These are phyloP conservation scores for Malus hybrid DNA, from an alignment of 331 rosid genomes.

Conservation along the genomic window DNA sequence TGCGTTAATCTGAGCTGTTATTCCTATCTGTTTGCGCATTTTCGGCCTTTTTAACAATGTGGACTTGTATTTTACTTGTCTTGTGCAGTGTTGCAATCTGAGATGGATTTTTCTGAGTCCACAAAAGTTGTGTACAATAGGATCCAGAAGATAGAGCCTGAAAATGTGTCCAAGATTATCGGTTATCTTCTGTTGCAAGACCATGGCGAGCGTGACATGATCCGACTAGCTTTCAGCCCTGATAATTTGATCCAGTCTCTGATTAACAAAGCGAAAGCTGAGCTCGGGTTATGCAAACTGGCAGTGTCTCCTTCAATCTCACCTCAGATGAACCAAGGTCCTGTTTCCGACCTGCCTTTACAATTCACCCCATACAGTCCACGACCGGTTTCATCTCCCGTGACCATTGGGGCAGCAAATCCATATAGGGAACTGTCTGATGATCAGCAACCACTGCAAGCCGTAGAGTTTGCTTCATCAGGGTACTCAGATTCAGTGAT, in stretches of 20 bases:
- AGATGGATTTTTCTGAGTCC: slow-evolving; percentile 39
- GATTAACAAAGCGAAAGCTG: slow-evolving; percentile 31
- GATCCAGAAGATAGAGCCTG: slow-evolving; percentile 36
- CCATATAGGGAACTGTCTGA: slow-evolving; percentile 24
- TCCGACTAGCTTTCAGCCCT: slow-evolving; percentile 39
- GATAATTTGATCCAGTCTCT: slow-evolving; percentile 26
- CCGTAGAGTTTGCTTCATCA: slow-evolving; percentile 15
- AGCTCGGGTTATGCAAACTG: slow-evolving; percentile 23
- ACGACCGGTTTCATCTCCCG: slow-evolving; percentile 11
- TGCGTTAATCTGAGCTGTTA: neutral
- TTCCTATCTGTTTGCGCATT: neutral
- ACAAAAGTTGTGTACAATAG: slow-evolving; percentile 33
- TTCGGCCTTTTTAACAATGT: neutral
- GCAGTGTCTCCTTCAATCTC: slow-evolving; percentile 21
- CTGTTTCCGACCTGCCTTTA: slow-evolving; percentile 20
- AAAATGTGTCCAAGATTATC: slow-evolving; percentile 25
- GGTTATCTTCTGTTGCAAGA: slow-evolving; percentile 34
- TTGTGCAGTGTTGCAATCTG: slow-evolving; percentile 6
- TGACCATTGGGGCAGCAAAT: slow-evolving; percentile 9
- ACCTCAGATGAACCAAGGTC: slow-evolving; percentile 22
- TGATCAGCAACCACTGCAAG: slow-evolving; percentile 20
- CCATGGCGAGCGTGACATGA: slow-evolving; percentile 38
- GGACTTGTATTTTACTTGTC: neutral
- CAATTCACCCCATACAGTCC: slow-evolving; percentile 19
- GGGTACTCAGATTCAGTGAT: slow-evolving; percentile 14